Percentiles rank a stretch among this genome's conserved stretches.
phyloP scores from a whole-genome alignment of 1,139 yeast genomes.

The Geotrichum aggregatum region DNA sequence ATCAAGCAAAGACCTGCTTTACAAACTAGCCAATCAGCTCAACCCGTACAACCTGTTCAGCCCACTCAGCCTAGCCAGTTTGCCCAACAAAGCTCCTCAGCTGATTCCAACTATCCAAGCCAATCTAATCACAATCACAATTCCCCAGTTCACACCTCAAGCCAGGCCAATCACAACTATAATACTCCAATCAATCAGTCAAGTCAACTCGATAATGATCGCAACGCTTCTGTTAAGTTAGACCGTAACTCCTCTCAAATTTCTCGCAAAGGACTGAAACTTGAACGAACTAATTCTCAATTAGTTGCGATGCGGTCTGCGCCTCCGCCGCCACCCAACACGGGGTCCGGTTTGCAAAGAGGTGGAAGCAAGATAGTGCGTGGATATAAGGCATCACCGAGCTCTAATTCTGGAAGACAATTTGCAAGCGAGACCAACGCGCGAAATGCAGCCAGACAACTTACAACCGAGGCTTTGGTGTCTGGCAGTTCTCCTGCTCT shows the following conservation, averaged over 20 bases:
- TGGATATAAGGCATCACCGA: slow-evolving; percentile 1
- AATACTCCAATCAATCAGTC: neutral
- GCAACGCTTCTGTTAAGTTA: neutral
- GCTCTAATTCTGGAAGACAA: neutral
- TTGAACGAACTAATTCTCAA: slow-evolving; percentile 20
- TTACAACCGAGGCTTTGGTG: too few relatives aligned
- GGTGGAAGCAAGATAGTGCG: slow-evolving; percentile 14
- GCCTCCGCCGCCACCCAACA: slow-evolving; percentile 59
- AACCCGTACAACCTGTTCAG: neutral
- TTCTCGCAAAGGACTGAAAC: neutral
- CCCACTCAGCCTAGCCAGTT: neutral
- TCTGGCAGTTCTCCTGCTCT: neutral
- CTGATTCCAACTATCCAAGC: neutral
- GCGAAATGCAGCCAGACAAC: neutral
- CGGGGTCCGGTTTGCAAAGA: slow-evolving; percentile 10
- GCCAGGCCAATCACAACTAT: neutral
- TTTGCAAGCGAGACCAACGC: slow-evolving; percentile 1
- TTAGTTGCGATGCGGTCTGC: slow-evolving; percentile 67
- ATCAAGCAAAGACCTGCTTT: slow-evolving; percentile 4
- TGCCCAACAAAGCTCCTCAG: neutral
- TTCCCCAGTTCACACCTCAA: neutral
- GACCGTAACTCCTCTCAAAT: neutral
- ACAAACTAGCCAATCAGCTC: neutral
- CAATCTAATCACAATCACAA: neutral
- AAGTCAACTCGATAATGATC: neutral